Base-by-base conservation (phyloP, 305 asterid genomes). In the Coffea humblotiana region DNA sequence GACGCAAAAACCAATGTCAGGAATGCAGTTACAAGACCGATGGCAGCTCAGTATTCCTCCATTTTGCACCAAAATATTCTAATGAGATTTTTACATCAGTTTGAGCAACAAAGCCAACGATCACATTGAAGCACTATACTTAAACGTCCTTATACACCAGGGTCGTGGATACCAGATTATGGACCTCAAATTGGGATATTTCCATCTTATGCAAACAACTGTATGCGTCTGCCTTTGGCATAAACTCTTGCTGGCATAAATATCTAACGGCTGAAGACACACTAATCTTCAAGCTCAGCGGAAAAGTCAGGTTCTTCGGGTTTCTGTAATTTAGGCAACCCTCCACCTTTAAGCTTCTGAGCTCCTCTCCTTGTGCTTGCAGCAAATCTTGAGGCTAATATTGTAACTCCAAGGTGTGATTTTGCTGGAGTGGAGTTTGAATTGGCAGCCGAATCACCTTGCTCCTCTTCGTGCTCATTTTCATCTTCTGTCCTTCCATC, bases 251-350 rank as follows among this genome's bases (percentile, higher is more conserved):
- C 35, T 60, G 40, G 3, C 27, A 43, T 23, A 13, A 18, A 75
- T 75, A n/a, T 29, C 58, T 40, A 23, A 48, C 63, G 11, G 73
- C 45, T 61, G 49, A 51, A 37, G 43, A 54, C 48, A 51, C 32
- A 48, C 92, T 92, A 92, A 83, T 92, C 91, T 35, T 92, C 97
- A 0, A 89, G 90, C 81, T 92, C 95, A 32, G 81, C 94, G 15
- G 92, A 91, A 80, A 93, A 95, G 83, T 93, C 97, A 0, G 98
- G 98, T 81, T 93, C 98, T 82, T 92, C 97, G 1, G 98, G 98
- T 86, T 93, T 93, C n/a, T 91, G 90, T 32, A 95, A 87, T 75
- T 91, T 92, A 0, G 95, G 95, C 83, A 93, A 80, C 77, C 86
- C 89, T 9, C 86, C 89, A 72, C 88, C 93, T 85, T 91, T 91